Evolutionary conservation across 805 yeast species (phyloP), one percentile per base, ranked within the genome.

Genomic region (Ogataea minuta): DNA sequence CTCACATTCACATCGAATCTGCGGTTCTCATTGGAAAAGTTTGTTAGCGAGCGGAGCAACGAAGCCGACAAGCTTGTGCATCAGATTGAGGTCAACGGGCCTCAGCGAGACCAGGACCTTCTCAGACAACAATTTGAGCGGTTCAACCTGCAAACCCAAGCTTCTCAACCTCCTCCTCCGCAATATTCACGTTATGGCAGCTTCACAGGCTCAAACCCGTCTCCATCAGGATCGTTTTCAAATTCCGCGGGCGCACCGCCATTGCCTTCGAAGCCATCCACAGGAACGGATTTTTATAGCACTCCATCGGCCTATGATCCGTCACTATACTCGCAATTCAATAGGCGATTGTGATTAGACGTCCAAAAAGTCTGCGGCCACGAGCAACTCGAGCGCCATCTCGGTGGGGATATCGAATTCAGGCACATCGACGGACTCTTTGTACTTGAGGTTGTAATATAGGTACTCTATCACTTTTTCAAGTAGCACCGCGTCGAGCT

Each of bases 341-440:
- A 57, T 28, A 46, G 36, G 19, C 52, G 43, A 27, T 39, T 41
- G 14, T 44, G 44, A 43, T 44, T 44, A 77, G 28, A 79, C 81
- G 51, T 86, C 91, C 52, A 88, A 64, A 58, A 77, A 91, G 58
- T 93, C 99, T 2, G 98, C 96, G 17, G 95, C 96, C 25, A 93
- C 91, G 31, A 93, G 63, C 49, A 91, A 66, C 57, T 93, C 98
- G 45, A 91, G 67, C 0, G 98, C 96, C 77, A 91, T 75, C 50
- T 88, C 97, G 0, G 97, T 90, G 1, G 98, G 96, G 2, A 93
- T 78, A 25, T 84, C 84, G 62, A 93, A 93, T 39, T 85, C 93
- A 0, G 96, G 95, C 6, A 84, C 76, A 34, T 76, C 81, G 4
- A 75, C 77, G 0, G 70, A 74, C 34, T 76, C 78, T 46, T 71